Base-by-base conservation (phyloP, 768 basidiomycete genomes). In the Suillus subalutaceus region DNA sequence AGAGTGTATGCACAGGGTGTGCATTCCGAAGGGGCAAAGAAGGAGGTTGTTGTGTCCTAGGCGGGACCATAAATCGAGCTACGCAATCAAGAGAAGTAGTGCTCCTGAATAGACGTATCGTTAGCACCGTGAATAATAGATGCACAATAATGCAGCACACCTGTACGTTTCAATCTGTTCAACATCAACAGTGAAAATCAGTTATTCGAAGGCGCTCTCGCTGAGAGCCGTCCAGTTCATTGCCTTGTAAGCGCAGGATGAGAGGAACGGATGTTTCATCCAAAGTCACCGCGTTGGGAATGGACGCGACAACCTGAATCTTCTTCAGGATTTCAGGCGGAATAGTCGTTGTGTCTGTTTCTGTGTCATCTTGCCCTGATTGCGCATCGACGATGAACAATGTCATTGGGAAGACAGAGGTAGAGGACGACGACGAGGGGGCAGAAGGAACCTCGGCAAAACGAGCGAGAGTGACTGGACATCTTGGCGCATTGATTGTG, bases 151-250 rank as follows among this genome's bases (percentile, higher is more conserved):
- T 65, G 50, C 37, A 62, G 52, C 85, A 41, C 70, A 92, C 92
- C 90, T 82, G 76, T 83, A 90, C 63, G 82, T 82, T 71, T 94
- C 93, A 48, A 79, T 76, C 68, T 95, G 93, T 41, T 84, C 74
- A 37, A 92, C 69, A 64, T 90, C 83, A 6, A 89, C 75, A 7
- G 80, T 76, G 67, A 94, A n/a, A 84, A 7, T 81, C 84, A 32
- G 82, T 79, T 23, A 93, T 71, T 64, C 84, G 86, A 18, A 95
- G 74, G 52, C 82, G 83, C 68, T 82, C 78, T 71, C 88, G 85
- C 43, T 88, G 79, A 8, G 75, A 79, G 38, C 78, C 77, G 1
- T 81, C 72, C 64, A 91, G 72, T 63, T 81, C 83, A 62, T 85
- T 80, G 16, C 87, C 85, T 26, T 89, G 85, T 55, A 94, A 72